Evolutionary conservation across 768 basidiomycete species (phyloP).

Genomic region (Sporobolomyces phaffii): DNA sequence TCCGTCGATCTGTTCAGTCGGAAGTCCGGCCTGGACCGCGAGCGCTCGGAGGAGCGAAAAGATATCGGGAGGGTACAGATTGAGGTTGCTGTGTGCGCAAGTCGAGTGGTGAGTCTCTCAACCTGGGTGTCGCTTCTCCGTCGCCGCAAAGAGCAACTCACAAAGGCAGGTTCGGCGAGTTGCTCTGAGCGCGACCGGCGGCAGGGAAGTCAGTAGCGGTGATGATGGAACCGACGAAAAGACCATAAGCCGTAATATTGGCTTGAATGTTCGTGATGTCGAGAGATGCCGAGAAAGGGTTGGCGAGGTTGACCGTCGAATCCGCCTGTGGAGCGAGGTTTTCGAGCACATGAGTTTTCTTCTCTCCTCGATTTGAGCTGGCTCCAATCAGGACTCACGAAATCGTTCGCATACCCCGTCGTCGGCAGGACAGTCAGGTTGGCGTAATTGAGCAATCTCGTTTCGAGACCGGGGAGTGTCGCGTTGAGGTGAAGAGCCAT

Average conservation of each 20-base stretch:
- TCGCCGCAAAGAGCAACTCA: not conserved
- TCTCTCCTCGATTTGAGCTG: too few relatives aligned
- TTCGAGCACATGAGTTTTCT: too few relatives aligned
- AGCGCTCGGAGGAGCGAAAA: conserved; percentile 66
- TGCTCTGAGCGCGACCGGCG: conserved; percentile 55
- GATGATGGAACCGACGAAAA: conserved; percentile 60
- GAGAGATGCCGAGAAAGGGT: conserved; percentile 63
- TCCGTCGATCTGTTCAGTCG: conserved; percentile 59
- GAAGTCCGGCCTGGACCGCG: conserved; percentile 60
- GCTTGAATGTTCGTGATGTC: conserved; percentile 58
- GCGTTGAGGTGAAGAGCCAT: conserved; percentile 56
- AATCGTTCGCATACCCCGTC: conserved; percentile 59
- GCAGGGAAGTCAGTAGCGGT: conserved; percentile 54
- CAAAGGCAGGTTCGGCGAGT: conserved; percentile 54
- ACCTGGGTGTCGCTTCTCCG: not conserved
- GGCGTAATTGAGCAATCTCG: conserved; percentile 56
- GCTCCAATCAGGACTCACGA: too few relatives aligned
- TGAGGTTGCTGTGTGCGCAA: conserved; percentile 55
- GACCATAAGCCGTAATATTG: conserved; percentile 59
- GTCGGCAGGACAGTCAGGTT: conserved; percentile 55
- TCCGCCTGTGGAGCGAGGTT: conserved; percentile 6
- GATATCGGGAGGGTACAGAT: conserved; percentile 59
- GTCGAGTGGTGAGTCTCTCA: too few relatives aligned
- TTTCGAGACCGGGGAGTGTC: conserved; percentile 59
- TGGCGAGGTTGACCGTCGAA: conserved; percentile 50